phyloP scores from a whole-genome alignment of 306 rosid genomes.

The Carpinus fangiana region DNA sequence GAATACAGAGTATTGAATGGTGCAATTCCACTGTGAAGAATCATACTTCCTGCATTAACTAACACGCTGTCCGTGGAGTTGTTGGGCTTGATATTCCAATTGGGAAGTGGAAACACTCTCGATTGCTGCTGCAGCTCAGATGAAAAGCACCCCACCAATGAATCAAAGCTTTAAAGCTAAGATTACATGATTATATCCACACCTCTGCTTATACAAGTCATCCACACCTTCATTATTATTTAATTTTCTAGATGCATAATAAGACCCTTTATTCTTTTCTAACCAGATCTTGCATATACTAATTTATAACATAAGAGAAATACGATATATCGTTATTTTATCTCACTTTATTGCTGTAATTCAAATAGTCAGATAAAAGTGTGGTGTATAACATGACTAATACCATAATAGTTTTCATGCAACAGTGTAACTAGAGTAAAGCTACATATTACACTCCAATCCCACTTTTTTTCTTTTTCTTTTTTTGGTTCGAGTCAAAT shows the following conservation, averaged over 20 bases:
- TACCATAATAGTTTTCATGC: too few relatives aligned
- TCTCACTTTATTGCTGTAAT: too few relatives aligned
- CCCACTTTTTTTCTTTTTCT: too few relatives aligned
- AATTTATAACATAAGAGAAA: too few relatives aligned
- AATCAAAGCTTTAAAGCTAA: conserved; percentile 55
- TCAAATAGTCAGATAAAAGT: too few relatives aligned
- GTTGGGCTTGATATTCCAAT: conserved; percentile 23
- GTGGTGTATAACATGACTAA: too few relatives aligned
- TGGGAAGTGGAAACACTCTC: conserved; percentile 20
- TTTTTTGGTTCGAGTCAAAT: too few relatives aligned
- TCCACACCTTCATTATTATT: not conserved
- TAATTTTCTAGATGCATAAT: not conserved
- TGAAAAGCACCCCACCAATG: conserved; percentile 19
- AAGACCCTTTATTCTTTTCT: not conserved
- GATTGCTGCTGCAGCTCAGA: conserved; percentile 6
- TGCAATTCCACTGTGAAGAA: conserved; percentile 12
- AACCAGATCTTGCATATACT: not conserved
- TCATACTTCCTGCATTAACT: conserved; percentile 17
- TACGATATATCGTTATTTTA: too few relatives aligned
- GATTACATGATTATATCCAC: conserved; percentile 45
- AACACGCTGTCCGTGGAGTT: conserved; percentile 15
- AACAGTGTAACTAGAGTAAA: too few relatives aligned
- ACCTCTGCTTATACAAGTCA: not conserved
- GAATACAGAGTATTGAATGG: not conserved
- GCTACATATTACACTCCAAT: too few relatives aligned